Percentiles rank a stretch among this genome's conserved stretches.
phyloP scores from a whole-genome alignment of 208 protist species.

The Acanthamoeba royreba region DNA sequence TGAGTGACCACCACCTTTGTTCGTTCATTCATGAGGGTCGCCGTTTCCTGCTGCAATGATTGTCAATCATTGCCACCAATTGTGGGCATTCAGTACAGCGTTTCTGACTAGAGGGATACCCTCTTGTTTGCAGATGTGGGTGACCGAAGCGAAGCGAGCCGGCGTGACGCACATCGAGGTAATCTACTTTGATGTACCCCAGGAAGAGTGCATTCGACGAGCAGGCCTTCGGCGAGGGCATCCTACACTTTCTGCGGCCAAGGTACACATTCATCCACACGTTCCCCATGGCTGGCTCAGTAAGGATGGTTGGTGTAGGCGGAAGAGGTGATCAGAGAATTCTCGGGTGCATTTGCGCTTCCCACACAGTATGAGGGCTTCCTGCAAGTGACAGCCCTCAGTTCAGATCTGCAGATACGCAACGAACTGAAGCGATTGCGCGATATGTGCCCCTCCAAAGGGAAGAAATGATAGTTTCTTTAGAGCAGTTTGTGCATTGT shows the following conservation, averaged over 20 bases:
- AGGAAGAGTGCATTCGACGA: constrained; percentile 10
- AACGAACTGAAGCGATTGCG: background rate
- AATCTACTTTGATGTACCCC: constrained; percentile 1
- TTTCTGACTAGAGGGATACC: background rate
- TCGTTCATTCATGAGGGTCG: no score
- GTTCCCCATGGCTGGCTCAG: background rate
- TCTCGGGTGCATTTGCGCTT: background rate
- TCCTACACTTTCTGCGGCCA: background rate
- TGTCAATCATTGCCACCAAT: no score
- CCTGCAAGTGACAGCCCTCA: background rate
- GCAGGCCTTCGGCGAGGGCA: background rate
- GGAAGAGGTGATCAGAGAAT: constrained; percentile 9
- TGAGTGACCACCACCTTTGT: background rate
- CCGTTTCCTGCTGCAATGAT: no score
- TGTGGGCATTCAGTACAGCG: background rate
- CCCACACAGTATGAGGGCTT: background rate
- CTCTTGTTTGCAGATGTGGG: constrained; percentile 28
- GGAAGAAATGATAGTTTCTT: no score
- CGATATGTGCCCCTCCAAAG: background rate
- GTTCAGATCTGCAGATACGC: background rate
- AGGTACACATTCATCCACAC: background rate
- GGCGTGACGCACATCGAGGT: background rate
- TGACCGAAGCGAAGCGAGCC: background rate
- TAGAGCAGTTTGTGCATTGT: no score
- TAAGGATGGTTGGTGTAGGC: background rate